Base-by-base conservation (phyloP, 2,329 filamentous ascomycete genomes). In the Atkinsonella texensis region DNA sequence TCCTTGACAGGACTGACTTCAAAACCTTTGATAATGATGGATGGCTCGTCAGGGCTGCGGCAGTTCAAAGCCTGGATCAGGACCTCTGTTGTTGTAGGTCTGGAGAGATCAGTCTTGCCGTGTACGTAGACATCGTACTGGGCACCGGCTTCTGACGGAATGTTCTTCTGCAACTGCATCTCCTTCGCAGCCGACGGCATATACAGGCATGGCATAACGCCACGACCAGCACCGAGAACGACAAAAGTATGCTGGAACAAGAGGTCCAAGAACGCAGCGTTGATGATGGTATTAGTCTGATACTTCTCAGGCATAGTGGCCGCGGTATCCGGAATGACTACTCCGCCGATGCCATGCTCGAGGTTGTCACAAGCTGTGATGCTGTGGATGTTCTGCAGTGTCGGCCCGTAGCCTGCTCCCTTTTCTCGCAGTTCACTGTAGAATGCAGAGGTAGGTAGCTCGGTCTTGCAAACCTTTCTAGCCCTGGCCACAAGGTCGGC, bases 261-360 rank as follows among this genome's bases (percentile, higher is more conserved):
- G 8, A 68, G 59, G 53, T 79, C 75, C 3, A 77, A 57, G 47
- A 74, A 67, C 1, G 70, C 63, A 0, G 76, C 70, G 33, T 75
- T 73, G 7, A 76, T 59, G 48, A 72, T 65, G 18, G 71, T 68
- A 0, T 65, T 54, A 2, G 69, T 65, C 56, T 79, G 72, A 46
- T 69, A 65, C 1, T 61, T 57, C 53, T 68, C 63, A 0, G 73
- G 74, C 75, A 78, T 77, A 1, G 62, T 55, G 1, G 62, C 55
- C 1, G 62, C 61, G 0, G 74, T 77, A 46, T 77, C 68, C 2
- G 68, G 68, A 3, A 75, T 17, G 40, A 49, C 48, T 18, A 49
- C 40, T 11, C 11, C 40, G 31, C 48, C 40, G 12, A 44, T 20
- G 17, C 39, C 40, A 13, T 49, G 17, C 11, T 49, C 40, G 20